phyloP scores from a whole-genome alignment of 2,329 filamentous ascomycete species.

The Dothistroma septosporum region DNA sequence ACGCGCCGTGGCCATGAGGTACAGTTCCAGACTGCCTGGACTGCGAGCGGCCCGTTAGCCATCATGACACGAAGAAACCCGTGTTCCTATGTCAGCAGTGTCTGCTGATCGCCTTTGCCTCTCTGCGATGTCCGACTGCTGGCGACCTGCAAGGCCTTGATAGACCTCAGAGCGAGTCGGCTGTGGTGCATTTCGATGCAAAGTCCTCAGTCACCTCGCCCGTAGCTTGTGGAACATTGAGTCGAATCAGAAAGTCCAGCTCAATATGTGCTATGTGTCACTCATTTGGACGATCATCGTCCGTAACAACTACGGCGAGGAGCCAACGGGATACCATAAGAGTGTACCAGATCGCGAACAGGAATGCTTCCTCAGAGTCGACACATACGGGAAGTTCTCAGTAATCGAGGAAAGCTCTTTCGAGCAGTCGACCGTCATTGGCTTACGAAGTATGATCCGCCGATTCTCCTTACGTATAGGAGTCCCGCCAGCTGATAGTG shows the following conservation, averaged over 20 bases:
- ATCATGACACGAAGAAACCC: not conserved
- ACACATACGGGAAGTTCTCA: not conserved
- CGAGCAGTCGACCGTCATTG: not conserved
- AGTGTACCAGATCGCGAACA: not conserved
- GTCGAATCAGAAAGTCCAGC: not conserved
- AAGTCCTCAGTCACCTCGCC: not conserved
- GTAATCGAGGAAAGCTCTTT: not conserved
- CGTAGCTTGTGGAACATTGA: not conserved
- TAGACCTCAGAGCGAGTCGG: not conserved
- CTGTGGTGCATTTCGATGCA: not conserved
- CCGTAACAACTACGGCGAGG: not conserved
- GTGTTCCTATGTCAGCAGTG: not conserved
- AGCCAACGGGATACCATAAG: not conserved
- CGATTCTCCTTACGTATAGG: not conserved
- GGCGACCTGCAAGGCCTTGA: not conserved
- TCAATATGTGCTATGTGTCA: not conserved
- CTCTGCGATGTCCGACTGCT: not conserved
- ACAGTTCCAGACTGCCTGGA: not conserved
- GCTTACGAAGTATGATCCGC: not conserved
- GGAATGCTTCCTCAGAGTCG: not conserved
- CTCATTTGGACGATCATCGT: not conserved
- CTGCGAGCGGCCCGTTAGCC: not conserved
- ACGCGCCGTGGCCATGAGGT: not conserved
- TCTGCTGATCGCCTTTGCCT: not conserved
- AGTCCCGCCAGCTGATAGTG: not conserved